Base-by-base conservation (phyloP, 2,329 filamentous ascomycete species). In the Penicillium sp. region DNA sequence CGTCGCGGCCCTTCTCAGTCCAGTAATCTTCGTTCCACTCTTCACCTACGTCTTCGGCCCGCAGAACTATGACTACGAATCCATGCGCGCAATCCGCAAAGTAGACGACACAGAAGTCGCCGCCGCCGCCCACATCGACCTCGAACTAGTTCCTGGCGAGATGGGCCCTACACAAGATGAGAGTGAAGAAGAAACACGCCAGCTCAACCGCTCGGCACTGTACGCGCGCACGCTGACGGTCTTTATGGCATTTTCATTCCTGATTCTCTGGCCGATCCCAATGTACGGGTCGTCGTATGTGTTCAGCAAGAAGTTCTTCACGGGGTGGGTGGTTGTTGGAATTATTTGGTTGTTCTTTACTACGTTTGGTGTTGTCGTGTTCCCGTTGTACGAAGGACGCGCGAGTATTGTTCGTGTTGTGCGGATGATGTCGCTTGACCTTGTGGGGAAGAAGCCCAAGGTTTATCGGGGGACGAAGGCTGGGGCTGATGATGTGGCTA, bases 201-300 rank as follows among this genome's bases (percentile, higher is more conserved):
- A 81, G 60, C 74, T 87, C 31, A 77, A 80, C 57, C 78, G 76
- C 27, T 80, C 83, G 0, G 82, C 81, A 7, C 57, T 75, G 6
- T 82, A 84, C 65, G 82, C 84, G 0, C 78, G 82, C 48, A 77
- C 74, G 32, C 70, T 85, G 58, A 89, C 86, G 1, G 77, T 85
- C 10, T 71, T 81, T 60, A 79, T 90, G 76, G 89, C 90, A 0
- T 57, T 96, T 0, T 80, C 84, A 0, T 78, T 96, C 53, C 77
- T 96, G 0, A 80, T 96, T 2, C 81, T 96, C 16, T 96, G 91
- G 91, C 91, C 92, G 0, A 93, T 96, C 82, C 91, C 91, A 1
- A 86, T 96, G 85, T 96, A 94, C 68, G 91, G 90, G 12, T 81
- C 81, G 0, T 83, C 83, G 1, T 96, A 96, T 69, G 82, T 96